These are phyloP conservation scores for Curvularia spicifera DNA, from an alignment of 2,329 filamentous ascomycete species.

Conservation along the genomic window DNA sequence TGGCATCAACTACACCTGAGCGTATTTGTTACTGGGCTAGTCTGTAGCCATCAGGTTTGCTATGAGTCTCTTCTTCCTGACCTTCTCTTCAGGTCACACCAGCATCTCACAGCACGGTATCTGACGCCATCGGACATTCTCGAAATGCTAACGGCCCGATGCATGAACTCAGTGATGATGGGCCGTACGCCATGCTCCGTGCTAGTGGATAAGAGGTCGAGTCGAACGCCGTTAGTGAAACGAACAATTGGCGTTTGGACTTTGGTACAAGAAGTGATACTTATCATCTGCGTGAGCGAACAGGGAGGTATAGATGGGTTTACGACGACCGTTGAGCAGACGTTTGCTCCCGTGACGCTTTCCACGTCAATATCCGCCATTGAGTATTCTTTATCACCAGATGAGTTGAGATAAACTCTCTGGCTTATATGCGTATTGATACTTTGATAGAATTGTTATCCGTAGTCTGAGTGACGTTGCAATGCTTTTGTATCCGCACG, in stretches of 20 bases:
- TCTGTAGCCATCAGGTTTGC: too few relatives aligned
- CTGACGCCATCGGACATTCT: conserved; percentile 18
- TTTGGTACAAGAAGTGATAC: not conserved
- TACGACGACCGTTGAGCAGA: not conserved
- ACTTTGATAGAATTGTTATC: not conserved
- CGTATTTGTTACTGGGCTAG: too few relatives aligned
- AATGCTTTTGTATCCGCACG: not conserved
- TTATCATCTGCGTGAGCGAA: too few relatives aligned
- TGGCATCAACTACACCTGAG: conserved; percentile 37
- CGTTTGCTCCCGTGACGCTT: not conserved
- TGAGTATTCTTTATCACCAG: not conserved
- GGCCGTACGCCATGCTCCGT: conserved; percentile 12
- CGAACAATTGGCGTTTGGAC: not conserved
- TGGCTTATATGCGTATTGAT: not conserved
- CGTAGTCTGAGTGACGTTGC: not conserved
- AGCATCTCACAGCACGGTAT: conserved; percentile 27
- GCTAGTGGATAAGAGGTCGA: conserved; percentile 15
- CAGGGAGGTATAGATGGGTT: not conserved
- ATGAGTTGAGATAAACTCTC: not conserved
- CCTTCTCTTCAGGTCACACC: too few relatives aligned
- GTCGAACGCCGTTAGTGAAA: conserved; percentile 26
- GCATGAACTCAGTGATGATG: conserved; percentile 5
- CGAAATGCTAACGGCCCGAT: conserved; percentile 3
- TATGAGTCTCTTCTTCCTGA: too few relatives aligned
- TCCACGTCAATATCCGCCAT: not conserved